Percentiles rank a stretch among this genome's conserved stretches.
Evolutionary conservation across 1,284 basidiomycete genomes (phyloP).

Genomic region (Malassezia japonica): DNA sequence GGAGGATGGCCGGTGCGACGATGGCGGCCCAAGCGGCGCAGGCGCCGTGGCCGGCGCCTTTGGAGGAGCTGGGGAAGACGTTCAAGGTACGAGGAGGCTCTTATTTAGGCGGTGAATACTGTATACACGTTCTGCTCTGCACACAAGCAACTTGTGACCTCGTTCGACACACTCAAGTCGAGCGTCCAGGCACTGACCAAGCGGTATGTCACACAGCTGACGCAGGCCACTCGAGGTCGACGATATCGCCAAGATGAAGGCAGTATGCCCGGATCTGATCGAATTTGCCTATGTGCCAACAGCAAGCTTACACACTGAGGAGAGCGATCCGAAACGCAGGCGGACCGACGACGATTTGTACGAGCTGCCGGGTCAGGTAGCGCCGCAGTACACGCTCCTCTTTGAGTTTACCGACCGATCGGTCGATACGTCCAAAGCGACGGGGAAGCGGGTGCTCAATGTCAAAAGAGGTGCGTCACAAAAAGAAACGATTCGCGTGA

Average conservation of each 20-base stretch:
- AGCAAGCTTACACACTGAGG: conserved; percentile 47
- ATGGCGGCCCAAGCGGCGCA: not conserved
- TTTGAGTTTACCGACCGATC: conserved; percentile 11
- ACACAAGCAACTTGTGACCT: conserved; percentile 69
- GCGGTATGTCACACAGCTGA: not conserved
- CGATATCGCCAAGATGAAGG: conserved; percentile 78
- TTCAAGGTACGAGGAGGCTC: not conserved
- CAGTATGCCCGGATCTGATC: conserved; percentile 68
- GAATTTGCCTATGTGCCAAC: conserved; percentile 66
- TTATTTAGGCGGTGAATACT: conserved; percentile 67
- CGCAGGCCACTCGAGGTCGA: conserved; percentile 65
- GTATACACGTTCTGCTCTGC: conserved; percentile 79
- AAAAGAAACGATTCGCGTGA: conserved; percentile 5
- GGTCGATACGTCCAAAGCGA: conserved; percentile 23
- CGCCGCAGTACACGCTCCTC: conserved; percentile 15
- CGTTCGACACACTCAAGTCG: conserved; percentile 54
- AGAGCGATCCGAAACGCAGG: conserved; percentile 15
- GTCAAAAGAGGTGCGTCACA: conserved; percentile 9
- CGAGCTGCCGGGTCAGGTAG: conserved; percentile 16
- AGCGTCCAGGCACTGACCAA: not conserved
- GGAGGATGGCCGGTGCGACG: not conserved
- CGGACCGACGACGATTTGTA: conserved; percentile 29
- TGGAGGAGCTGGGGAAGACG: not conserved
- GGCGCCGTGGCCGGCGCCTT: not conserved
- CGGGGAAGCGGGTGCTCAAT: conserved; percentile 25